These are phyloP conservation scores for Incumbomyces delicatus DNA, from an alignment of 2,329 filamentous ascomycete genomes.

Conservation along the genomic window DNA sequence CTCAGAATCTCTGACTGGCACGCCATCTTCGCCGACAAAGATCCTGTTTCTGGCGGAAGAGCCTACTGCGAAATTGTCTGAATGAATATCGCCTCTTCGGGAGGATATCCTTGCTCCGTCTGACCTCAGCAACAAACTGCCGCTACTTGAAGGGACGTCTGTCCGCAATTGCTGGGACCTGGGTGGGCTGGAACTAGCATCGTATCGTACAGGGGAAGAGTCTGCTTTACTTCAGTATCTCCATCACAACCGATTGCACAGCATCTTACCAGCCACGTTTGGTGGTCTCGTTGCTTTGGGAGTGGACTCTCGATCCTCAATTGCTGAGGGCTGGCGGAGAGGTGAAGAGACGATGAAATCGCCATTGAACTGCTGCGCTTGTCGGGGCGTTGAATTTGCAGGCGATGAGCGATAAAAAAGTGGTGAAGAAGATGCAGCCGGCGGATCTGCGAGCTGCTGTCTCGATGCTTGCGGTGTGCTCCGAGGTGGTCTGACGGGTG, in stretches of 20 bases:
- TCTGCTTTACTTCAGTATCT: slow-evolving; percentile 42
- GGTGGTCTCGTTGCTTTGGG: slow-evolving; percentile 29
- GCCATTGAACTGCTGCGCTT: slow-evolving; percentile 25
- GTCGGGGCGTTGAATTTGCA: slow-evolving; percentile 31
- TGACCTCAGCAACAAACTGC: slow-evolving; percentile 70
- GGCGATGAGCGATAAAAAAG: slow-evolving; percentile 64
- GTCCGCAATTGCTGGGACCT: slow-evolving; percentile 50
- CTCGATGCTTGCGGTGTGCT: slow-evolving; percentile 21
- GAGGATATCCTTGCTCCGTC: slow-evolving; percentile 46
- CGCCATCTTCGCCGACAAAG: slow-evolving; percentile 56
- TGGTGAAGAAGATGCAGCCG: slow-evolving; percentile 61
- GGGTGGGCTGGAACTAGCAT: slow-evolving; percentile 79
- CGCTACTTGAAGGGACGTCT: slow-evolving; percentile 71
- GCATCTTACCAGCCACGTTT: slow-evolving; percentile 30
- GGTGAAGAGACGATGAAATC: slow-evolving; percentile 41
- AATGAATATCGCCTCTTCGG: slow-evolving; percentile 78
- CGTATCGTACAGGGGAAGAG: slow-evolving; percentile 86
- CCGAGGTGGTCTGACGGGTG: slow-evolving; percentile 26
- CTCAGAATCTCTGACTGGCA: slow-evolving; percentile 42
- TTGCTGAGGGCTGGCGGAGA: slow-evolving; percentile 30
- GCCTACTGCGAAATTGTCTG: slow-evolving; percentile 54
- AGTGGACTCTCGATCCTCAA: slow-evolving; percentile 34
- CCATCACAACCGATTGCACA: slow-evolving; percentile 13
- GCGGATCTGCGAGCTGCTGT: slow-evolving; percentile 27
- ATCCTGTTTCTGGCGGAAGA: slow-evolving; percentile 47